Conservation (phyloP, 1,284 basidiomycete species). For the Puccinia novopanici region DNA sequence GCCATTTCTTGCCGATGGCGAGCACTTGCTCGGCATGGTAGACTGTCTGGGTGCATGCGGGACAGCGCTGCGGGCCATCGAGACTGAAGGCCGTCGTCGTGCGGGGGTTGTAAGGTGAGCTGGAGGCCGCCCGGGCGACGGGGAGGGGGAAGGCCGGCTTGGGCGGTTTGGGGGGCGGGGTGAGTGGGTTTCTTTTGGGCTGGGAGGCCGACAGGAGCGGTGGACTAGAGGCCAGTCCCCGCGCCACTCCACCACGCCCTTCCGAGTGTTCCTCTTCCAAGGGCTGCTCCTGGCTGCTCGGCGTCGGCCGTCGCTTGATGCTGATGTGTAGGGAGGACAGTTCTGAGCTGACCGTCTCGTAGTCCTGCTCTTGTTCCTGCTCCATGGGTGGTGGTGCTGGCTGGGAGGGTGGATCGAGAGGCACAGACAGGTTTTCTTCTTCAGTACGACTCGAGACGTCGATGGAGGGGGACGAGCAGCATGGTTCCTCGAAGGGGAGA, state of each 20-base stretch:
- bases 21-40: conserved; percentile 45
- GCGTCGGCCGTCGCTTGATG: conserved; percentile 1
- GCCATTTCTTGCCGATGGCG: conserved; percentile 46
- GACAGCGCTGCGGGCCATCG: conserved; percentile 34
- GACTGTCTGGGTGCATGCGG: conserved; percentile 22
- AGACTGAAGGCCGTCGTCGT: background rate
- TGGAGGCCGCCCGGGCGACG: background rate
- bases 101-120: background rate
- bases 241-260: background rate
- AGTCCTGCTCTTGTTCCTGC: no score
- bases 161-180: background rate
- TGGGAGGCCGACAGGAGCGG: background rate
- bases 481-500: background rate
- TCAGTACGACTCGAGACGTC: no score
- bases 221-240: background rate
- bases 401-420: no score
- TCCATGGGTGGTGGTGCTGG: no score
- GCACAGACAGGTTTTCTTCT: background rate
- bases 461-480: background rate
- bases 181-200: background rate
- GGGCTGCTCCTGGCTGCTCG: background rate
- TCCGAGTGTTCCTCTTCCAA: background rate
- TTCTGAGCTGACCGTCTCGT: no score
- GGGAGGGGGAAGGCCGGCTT: background rate
- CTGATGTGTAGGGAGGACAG: conserved; percentile 25